Evolutionary conservation across 352 stramenopile genomes (phyloP).

Genomic region (Globisporangium lucens): DNA sequence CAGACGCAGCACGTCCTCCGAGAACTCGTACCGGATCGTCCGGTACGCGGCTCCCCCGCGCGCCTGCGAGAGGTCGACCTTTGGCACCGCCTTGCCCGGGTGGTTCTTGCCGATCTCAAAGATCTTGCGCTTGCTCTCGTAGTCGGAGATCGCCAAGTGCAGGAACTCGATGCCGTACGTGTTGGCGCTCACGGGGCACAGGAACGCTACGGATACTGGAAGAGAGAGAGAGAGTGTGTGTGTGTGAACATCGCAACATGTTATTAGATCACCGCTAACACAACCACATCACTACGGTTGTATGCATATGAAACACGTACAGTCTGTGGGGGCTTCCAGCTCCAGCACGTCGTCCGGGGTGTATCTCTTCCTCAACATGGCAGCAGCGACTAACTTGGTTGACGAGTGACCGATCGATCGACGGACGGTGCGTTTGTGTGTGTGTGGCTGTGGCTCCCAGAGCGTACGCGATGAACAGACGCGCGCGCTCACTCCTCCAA

Average conservation of each 20-base stretch:
- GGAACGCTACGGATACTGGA: conserved; percentile 60
- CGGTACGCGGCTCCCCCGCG: conserved; percentile 88
- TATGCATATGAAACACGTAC: conserved; percentile 26
- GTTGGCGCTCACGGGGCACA: conserved; percentile 93
- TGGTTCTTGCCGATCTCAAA: conserved; percentile 90
- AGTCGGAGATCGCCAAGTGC: conserved; percentile 94
- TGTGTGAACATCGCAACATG: conserved; percentile 15
- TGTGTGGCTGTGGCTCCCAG: background rate
- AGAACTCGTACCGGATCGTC: conserved; percentile 95
- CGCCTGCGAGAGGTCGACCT: conserved; percentile 81
- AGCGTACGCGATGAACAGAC: background rate
- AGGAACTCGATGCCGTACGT: conserved; percentile 95
- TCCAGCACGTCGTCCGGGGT: conserved; percentile 83
- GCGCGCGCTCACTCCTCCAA: background rate
- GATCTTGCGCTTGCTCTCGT: conserved; percentile 93
- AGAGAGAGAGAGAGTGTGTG: background rate
- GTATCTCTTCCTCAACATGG: conserved; percentile 71
- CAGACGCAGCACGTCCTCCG: conserved; percentile 90
- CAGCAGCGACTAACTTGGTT: background rate
- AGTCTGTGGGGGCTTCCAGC: conserved; percentile 69
- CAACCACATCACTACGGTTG: too few species aligned
- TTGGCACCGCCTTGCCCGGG: conserved; percentile 64
- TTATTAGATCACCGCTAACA: background rate
- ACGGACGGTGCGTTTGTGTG: background rate
- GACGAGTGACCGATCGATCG: background rate